A percentile compares a stretch with the other conserved stretches of the same genome.
phyloP scores from a whole-genome alignment of 345 rosid species.

The Brassica juncea region DNA sequence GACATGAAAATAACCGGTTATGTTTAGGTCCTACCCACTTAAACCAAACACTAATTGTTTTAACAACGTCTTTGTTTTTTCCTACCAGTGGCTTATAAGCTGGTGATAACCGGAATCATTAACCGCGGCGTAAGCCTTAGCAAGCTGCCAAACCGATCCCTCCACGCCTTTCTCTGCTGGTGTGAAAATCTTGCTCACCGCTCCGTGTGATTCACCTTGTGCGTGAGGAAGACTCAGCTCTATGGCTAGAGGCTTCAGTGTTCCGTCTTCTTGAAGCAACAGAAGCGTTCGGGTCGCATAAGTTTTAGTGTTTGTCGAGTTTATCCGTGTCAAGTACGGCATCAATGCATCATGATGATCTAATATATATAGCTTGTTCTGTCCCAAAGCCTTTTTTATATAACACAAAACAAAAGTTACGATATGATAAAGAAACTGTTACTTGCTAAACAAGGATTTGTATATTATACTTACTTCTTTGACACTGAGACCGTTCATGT shows the following conservation, averaged over 20 bases:
- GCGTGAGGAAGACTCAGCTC: slow-evolving; percentile 90
- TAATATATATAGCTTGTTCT: slow-evolving; percentile 63
- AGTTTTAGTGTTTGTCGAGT: slow-evolving; percentile 78
- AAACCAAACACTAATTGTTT: neutral
- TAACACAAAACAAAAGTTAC: slow-evolving; percentile 1
- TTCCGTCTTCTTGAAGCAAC: slow-evolving; percentile 66
- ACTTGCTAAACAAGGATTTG: slow-evolving; percentile 4
- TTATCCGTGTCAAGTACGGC: slow-evolving; percentile 67
- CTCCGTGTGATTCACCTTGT: slow-evolving; percentile 68
- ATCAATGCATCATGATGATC: slow-evolving; percentile 82
- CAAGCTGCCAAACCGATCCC: slow-evolving; percentile 82
- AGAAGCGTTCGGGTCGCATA: slow-evolving; percentile 80
- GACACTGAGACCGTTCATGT: slow-evolving; percentile 67
- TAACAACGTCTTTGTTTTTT: slow-evolving; percentile 8
- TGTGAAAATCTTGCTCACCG: slow-evolving; percentile 72
- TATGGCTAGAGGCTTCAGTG: slow-evolving; percentile 75
- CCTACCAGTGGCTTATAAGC: slow-evolving; percentile 88
- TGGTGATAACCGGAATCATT: slow-evolving; percentile 94
- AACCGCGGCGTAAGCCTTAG: slow-evolving; percentile 86
- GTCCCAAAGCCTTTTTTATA: slow-evolving; percentile 53
- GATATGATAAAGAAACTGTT: neutral
- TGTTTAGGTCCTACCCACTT: neutral
- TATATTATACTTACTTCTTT: slow-evolving; percentile 47
- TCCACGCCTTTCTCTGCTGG: slow-evolving; percentile 63
- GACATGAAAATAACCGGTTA: neutral